Evolutionary conservation across 345 rosid genomes (phyloP).

Genomic region (Dipteronia sinensis): DNA sequence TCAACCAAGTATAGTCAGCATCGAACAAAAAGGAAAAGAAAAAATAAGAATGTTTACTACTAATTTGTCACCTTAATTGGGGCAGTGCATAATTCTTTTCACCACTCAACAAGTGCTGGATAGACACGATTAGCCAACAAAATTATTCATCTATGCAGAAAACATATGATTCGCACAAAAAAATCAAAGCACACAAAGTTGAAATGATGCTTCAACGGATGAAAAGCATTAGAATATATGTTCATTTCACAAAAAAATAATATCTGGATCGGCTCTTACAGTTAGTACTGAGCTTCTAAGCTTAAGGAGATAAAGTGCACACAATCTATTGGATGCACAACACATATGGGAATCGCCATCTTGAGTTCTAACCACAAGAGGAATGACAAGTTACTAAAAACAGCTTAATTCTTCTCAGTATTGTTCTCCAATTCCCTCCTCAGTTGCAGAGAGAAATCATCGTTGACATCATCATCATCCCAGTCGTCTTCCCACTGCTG

Average conservation of each 20-base stretch:
- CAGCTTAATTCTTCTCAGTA: conserved; percentile 48
- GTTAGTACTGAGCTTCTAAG: conserved; percentile 2
- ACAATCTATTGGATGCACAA: conserved; percentile 3
- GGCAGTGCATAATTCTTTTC: conserved; percentile 3
- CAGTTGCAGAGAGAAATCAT: conserved; percentile 88
- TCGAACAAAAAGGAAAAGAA: background rate
- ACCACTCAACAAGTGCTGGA: background rate
- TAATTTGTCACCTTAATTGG: background rate
- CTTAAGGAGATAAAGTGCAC: conserved; percentile 3
- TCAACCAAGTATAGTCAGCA: background rate
- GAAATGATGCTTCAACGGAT: background rate
- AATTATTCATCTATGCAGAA: background rate
- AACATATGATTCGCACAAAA: background rate
- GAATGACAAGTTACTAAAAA: background rate
- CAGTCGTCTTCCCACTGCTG: conserved; percentile 98
- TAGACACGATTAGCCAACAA: background rate
- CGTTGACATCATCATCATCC: conserved; percentile 94
- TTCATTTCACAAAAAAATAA: background rate
- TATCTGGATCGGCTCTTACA: background rate
- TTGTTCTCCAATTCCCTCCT: conserved; percentile 75
- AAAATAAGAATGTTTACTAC: background rate
- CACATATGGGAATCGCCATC: background rate
- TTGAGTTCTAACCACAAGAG: conserved; percentile 1
- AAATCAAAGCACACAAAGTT: background rate
- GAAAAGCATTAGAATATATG: background rate